phyloP scores from a whole-genome alignment of 1,284 basidiomycete species.

The Trametes sp. region DNA sequence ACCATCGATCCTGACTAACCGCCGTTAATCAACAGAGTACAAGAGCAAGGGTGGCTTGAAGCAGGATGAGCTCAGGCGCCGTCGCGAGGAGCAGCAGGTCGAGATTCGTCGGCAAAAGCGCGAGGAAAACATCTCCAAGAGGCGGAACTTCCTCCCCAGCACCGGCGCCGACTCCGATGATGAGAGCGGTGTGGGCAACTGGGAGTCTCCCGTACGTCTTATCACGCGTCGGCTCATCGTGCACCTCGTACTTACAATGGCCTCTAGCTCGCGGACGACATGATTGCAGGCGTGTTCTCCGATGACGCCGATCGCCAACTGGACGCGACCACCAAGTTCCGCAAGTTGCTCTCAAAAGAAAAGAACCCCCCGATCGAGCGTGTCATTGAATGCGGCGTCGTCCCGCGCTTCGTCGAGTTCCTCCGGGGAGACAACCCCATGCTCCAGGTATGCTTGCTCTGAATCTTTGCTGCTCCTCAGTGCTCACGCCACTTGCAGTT shows the following conservation, averaged over 20 bases:
- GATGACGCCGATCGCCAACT: slow-evolving; percentile 92
- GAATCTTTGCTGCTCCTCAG: neutral
- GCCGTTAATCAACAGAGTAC: slow-evolving; percentile 51
- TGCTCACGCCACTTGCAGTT: slow-evolving; percentile 64
- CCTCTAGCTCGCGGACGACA: slow-evolving; percentile 83
- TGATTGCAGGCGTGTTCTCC: slow-evolving; percentile 94
- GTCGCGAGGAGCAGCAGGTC: slow-evolving; percentile 96
- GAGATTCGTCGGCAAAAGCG: slow-evolving; percentile 97
- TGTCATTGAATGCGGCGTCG: slow-evolving; percentile 97
- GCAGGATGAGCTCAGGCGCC: slow-evolving; percentile 88
- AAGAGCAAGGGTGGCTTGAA: slow-evolving; percentile 87
- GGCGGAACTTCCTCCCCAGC: slow-evolving; percentile 88
- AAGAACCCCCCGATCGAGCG: slow-evolving; percentile 99
- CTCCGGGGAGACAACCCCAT: slow-evolving; percentile 88
- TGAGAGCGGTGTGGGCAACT: slow-evolving; percentile 72
- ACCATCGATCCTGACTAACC: slow-evolving; percentile 34
- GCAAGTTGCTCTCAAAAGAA: slow-evolving; percentile 98
- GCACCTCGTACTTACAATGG: slow-evolving; percentile 29
- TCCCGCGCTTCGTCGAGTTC: slow-evolving; percentile 98
- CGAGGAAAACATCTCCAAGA: slow-evolving; percentile 96
- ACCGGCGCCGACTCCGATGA: slow-evolving; percentile 86
- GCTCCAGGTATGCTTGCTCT: slow-evolving; percentile 79
- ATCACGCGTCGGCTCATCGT: slow-evolving; percentile 25
- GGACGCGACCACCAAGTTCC: slow-evolving; percentile 96
- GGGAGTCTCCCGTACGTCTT: slow-evolving; percentile 77